Evolutionary conservation across 495 filamentous ascomycete genomes (phyloP).

Genomic region (Penicillium longicatenatum): DNA sequence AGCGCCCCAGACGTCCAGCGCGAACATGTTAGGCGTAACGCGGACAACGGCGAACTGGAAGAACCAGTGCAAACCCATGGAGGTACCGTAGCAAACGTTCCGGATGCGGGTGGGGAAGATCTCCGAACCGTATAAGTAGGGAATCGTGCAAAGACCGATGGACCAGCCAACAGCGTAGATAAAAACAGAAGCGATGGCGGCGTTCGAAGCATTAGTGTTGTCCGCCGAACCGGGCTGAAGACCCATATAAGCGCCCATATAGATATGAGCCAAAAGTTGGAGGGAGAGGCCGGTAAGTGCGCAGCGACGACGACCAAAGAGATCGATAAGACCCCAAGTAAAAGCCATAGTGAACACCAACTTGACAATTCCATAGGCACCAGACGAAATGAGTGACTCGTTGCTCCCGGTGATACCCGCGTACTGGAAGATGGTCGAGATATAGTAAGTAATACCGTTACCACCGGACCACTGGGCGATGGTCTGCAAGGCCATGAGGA

Average conservation of each 20-base stretch:
- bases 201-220: constrained; percentile 43
- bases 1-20: constrained; percentile 46
- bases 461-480: constrained; percentile 50
- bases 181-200: constrained; percentile 49
- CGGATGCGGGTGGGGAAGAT: constrained; percentile 51
- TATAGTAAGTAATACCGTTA: constrained; percentile 52
- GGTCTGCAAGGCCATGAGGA: constrained; percentile 48
- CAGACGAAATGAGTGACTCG: constrained; percentile 42
- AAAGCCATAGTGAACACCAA: constrained; percentile 51
- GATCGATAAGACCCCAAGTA: constrained; percentile 47
- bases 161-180: constrained; percentile 53
- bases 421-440: constrained; percentile 44
- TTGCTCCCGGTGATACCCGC: constrained; percentile 36
- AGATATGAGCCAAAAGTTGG: constrained; percentile 45
- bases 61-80: constrained; percentile 50
- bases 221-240: constrained; percentile 32
- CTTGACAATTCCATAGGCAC: constrained; percentile 48
- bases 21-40: constrained; percentile 51
- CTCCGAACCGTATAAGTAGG: constrained; percentile 50
- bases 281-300: constrained; percentile 38
- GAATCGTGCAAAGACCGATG: constrained; percentile 52
- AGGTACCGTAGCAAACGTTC: constrained; percentile 44
- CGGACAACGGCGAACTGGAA: constrained; percentile 53
- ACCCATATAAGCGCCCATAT: constrained; percentile 47
- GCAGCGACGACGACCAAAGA: constrained; percentile 45